Conservation (phyloP, 2,329 filamentous ascomycete genomes). For the Lasiodiplodia gonubiensis region DNA sequence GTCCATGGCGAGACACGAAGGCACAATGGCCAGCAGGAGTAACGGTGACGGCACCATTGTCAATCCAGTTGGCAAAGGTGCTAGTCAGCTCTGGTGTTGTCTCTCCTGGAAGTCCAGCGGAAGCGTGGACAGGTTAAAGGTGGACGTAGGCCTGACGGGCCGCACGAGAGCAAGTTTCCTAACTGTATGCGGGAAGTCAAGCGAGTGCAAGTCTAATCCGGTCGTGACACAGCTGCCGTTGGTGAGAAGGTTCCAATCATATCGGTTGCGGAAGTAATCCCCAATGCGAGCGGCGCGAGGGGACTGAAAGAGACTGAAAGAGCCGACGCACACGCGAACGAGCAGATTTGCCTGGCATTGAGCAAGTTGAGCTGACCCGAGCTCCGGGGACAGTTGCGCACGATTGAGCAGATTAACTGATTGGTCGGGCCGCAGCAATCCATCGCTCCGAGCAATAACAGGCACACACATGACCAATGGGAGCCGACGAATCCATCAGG, state of each 20-base stretch:
- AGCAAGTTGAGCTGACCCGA: conserved; percentile 8
- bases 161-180: background rate
- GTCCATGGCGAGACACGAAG: background rate
- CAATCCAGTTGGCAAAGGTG: background rate
- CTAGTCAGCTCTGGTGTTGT: background rate
- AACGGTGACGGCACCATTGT: background rate
- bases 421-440: background rate
- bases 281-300: background rate
- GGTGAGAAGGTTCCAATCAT: conserved; percentile 5
- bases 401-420: conserved; percentile 22
- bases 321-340: background rate
- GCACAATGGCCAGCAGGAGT: background rate
- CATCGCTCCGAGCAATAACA: background rate
- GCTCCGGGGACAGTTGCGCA: background rate
- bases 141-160: background rate
- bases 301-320: background rate
- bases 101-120: background rate
- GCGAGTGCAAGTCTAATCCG: background rate
- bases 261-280: background rate
- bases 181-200: background rate
- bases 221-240: no score
- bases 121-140: background rate
- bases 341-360: background rate
- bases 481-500: background rate
- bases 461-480: background rate